Base-by-base conservation (phyloP, 1,284 basidiomycete genomes). In the Ustilago sp. region DNA sequence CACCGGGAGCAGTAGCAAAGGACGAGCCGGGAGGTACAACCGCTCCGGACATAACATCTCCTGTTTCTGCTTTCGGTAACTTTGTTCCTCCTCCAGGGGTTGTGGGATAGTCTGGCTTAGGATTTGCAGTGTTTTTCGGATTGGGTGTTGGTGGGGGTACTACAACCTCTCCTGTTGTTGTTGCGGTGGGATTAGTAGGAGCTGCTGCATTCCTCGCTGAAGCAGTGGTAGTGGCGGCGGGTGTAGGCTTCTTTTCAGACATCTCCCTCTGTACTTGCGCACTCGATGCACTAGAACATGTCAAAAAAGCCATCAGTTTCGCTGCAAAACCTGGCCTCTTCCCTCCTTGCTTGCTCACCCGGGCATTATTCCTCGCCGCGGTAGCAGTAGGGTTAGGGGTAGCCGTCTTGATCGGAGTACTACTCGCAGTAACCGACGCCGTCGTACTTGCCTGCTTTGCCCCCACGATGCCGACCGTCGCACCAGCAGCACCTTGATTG, bases 21-120 rank as follows among this genome's bases (percentile, higher is more conserved):
- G 88, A 90, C 68, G 89, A 90, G 39, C 93, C 92, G 2, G 91
- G 91, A 8, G 91, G 88, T 68, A 90, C 92, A 56, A 92, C 91
- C 6, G 91, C 91, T 13, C 90, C 90, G 3, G 90, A 91, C 23
- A 90, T 90, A 61, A 92, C 87, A 41, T 91, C 91, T 51, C 89
- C 90, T 11, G 91, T 92, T 87, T 92, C 89, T 13, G 88, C 86
- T 7, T 68, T 68, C 0, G 86, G 82, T 36, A 87, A 68, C 23
- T 70, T 65, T 4, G 83, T 82, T 1, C 87, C 87, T 4, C 79
- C 82, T 11, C 79, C 76, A 8, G 79, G 67, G 1, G 71, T 74
- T 2, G 75, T 77, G 1, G 61, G 68, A 32, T 72, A 72, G 36
- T 76, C 74, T 9, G 59, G 41, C n/a, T 58, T 48, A 13, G 39